Percentiles rank a stretch among this genome's conserved stretches.
phyloP scores from a whole-genome alignment of 2,329 filamentous ascomycete genomes.

The Pyrenophora teres region DNA sequence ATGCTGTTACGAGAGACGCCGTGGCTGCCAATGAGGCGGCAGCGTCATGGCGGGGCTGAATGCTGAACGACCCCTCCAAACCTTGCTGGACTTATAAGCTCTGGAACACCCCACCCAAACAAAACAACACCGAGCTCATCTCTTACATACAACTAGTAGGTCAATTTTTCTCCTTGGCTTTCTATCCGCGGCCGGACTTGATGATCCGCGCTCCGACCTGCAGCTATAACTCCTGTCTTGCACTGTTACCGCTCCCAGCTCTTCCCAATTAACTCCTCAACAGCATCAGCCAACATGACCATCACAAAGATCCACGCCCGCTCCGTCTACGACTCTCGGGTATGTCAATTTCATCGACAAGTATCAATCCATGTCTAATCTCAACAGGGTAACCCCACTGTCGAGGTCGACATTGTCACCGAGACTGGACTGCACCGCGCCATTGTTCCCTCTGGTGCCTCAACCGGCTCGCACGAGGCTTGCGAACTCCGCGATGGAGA shows the following conservation, averaged over 20 bases:
- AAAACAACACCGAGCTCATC: slow-evolving; percentile 32
- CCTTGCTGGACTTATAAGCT: slow-evolving; percentile 29
- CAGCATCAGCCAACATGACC: slow-evolving; percentile 67
- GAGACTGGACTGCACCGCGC: slow-evolving; percentile 96
- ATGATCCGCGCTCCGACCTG: slow-evolving; percentile 31
- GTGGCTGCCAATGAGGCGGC: slow-evolving; percentile 28
- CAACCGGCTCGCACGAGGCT: slow-evolving; percentile 67
- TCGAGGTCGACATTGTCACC: slow-evolving; percentile 96
- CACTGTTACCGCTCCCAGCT: slow-evolving; percentile 12
- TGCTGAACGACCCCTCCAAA: slow-evolving; percentile 31
- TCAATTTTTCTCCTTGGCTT: slow-evolving; percentile 29
- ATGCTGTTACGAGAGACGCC: slow-evolving; percentile 29
- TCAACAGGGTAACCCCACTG: slow-evolving; percentile 82
- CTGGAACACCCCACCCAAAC: slow-evolving; percentile 28
- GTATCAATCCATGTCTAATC: not conserved
- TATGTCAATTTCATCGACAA: slow-evolving; percentile 14
- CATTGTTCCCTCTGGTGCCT: slow-evolving; percentile 95
- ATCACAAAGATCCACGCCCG: slow-evolving; percentile 64
- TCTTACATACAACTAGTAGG: slow-evolving; percentile 41
- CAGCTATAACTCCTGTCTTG: slow-evolving; percentile 31
- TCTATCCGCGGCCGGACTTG: slow-evolving; percentile 45
- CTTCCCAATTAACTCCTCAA: slow-evolving; percentile 32
- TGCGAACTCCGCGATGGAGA: slow-evolving; percentile 60
- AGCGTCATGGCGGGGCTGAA: slow-evolving; percentile 31
- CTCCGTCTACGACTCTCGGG: slow-evolving; percentile 94